phyloP scores from a whole-genome alignment of 352 stramenopile species.

The Phytophthora lateralis region DNA sequence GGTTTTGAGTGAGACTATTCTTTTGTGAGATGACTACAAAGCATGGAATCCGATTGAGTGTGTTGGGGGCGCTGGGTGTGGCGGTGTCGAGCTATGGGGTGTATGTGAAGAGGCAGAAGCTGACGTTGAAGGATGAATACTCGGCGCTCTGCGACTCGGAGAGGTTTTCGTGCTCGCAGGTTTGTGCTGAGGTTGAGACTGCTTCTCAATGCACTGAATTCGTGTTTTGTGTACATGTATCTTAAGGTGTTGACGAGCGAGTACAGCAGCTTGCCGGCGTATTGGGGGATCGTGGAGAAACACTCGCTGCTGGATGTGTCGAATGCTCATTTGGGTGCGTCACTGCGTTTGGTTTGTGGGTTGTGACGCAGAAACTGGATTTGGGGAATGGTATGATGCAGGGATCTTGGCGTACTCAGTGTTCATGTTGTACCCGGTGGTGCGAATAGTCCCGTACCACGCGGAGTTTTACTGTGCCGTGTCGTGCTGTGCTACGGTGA shows the following conservation, averaged over 20 bases:
- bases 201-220: background rate
- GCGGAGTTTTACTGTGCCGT: constrained; percentile 53
- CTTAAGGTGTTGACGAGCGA: constrained; percentile 61
- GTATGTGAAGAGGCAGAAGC: constrained; percentile 60
- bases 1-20: no score
- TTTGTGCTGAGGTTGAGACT: constrained; percentile 8
- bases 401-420: constrained; percentile 47
- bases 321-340: constrained; percentile 52
- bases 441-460: constrained; percentile 43
- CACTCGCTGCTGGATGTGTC: constrained; percentile 52
- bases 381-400: constrained; percentile 5
- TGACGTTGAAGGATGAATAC: constrained; percentile 39
- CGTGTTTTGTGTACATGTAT: constrained; percentile 1
- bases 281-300: constrained; percentile 45
- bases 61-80: constrained; percentile 34
- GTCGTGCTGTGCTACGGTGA: constrained; percentile 40
- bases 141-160: constrained; percentile 59
- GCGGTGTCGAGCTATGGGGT: constrained; percentile 44
- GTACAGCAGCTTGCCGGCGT: constrained; percentile 53
- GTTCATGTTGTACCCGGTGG: constrained; percentile 54
- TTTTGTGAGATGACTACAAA: no score
- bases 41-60: constrained; percentile 10
- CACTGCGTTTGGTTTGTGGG: background rate
- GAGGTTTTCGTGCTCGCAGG: constrained; percentile 61
- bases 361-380: background rate